A percentile compares a stretch with the other conserved stretches of the same genome.
Conservation (phyloP, 306 rosid species). For the Ceratonia siliqua region DNA sequence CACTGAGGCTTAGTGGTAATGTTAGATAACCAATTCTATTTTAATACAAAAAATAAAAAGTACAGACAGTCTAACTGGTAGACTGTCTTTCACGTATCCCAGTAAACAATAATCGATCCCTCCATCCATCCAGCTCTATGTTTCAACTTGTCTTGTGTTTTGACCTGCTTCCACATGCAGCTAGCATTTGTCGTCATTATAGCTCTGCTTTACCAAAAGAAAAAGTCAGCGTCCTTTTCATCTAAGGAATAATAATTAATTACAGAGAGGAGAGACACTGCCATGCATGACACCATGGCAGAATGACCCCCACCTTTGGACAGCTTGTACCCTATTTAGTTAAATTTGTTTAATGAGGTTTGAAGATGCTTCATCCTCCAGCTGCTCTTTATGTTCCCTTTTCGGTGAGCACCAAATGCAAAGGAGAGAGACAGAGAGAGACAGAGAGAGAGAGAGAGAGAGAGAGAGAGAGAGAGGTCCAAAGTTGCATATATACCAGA, state of each 20-base stretch:
- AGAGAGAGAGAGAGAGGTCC: no score
- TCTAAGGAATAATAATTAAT: slow-evolving; percentile 28
- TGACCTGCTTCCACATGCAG: slow-evolving; percentile 48
- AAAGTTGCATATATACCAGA: no score
- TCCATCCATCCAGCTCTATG: not conserved
- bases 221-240: slow-evolving; percentile 45
- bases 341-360: slow-evolving; percentile 32
- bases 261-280: slow-evolving; percentile 27
- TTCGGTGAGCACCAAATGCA: slow-evolving; percentile 20
- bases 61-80: not conserved
- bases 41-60: no score
- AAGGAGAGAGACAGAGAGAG: slow-evolving; percentile 15
- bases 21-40: no score
- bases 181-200: slow-evolving; percentile 44
- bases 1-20: no score
- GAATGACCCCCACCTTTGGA: slow-evolving; percentile 29
- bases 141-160: slow-evolving; percentile 19
- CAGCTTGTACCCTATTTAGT: slow-evolving; percentile 16
- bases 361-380: slow-evolving; percentile 26
- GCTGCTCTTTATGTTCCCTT: slow-evolving; percentile 31
- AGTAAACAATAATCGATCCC: not conserved
- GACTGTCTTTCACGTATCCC: not conserved
- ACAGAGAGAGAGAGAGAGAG: slow-evolving; percentile 17
- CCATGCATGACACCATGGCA: slow-evolving; percentile 22
- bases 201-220: slow-evolving; percentile 28